Evolutionary conservation across 225 moss, liverwort and hornwort genomes (phyloP).

Genomic region (Marchantia paleacea): DNA sequence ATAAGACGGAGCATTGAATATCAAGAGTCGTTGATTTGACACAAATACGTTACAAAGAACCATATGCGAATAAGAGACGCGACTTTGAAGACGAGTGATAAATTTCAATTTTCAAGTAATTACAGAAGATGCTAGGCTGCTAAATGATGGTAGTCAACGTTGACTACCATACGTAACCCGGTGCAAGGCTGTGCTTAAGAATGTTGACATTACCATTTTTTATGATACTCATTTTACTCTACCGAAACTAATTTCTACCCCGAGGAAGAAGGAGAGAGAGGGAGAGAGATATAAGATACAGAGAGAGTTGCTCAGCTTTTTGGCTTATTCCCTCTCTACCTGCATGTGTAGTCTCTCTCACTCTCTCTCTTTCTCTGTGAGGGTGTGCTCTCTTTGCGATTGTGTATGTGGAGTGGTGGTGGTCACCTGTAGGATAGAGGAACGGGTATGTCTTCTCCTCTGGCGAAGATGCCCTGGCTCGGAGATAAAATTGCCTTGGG

Average conservation of each 20-base stretch:
- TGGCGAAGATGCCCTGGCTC: constrained; percentile 49
- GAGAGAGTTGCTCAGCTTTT: neutral
- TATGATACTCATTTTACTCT: neutral
- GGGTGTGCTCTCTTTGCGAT: neutral
- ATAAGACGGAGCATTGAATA: no score
- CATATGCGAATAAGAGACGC: no score
- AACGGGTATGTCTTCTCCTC: constrained; percentile 21
- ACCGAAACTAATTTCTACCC: neutral
- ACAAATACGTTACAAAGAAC: no score
- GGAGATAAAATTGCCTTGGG: constrained; percentile 52
- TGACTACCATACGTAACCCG: neutral
- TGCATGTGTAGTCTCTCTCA: constrained; percentile 14
- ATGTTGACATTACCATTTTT: neutral
- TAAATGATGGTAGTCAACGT: neutral
- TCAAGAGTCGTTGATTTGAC: neutral
- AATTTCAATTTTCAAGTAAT: neutral
- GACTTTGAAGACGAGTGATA: no score
- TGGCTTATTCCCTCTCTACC: neutral
- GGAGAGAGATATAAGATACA: constrained; percentile 10
- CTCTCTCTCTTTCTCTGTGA: constrained; percentile 23
- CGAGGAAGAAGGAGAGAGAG: constrained; percentile 15
- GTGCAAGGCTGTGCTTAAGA: neutral
- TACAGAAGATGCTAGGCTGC: neutral
- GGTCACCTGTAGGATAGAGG: constrained; percentile 9
- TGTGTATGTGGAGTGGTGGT: neutral